Evolutionary conservation across 1,284 basidiomycete genomes (phyloP).

Genomic region (Uromyces viciae-fabae): DNA sequence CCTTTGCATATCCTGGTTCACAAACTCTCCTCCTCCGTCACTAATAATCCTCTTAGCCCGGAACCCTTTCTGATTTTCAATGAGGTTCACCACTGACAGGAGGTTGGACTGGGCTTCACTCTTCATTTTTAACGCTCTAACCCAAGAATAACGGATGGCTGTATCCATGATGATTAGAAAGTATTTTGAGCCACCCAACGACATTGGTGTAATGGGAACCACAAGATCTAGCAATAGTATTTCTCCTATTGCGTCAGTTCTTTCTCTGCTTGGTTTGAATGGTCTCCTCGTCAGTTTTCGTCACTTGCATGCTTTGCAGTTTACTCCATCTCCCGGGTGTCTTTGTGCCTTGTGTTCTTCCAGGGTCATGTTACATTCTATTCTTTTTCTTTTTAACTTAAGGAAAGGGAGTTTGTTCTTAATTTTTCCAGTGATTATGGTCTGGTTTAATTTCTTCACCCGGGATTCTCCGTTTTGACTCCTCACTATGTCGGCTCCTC

Average conservation of each 20-base stretch:
- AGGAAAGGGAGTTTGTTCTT: background rate
- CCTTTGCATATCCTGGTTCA: background rate
- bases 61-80: background rate
- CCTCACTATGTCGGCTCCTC: background rate
- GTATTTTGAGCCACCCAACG: conserved; percentile 1
- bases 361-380: background rate
- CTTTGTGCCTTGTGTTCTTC: background rate
- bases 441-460: background rate
- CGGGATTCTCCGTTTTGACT: background rate
- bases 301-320: conserved; percentile 4
- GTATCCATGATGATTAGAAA: conserved; percentile 1
- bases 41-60: conserved; percentile 11
- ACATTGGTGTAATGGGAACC: conserved; percentile 13
- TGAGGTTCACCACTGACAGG: background rate
- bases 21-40: conserved; percentile 16
- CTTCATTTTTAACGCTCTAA: background rate
- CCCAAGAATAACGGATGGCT: background rate
- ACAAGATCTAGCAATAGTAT: conserved; percentile 5
- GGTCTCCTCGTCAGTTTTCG: background rate
- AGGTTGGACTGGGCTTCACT: background rate
- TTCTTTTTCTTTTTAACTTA: background rate
- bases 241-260: background rate
- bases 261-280: background rate
- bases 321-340: background rate
- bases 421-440: background rate